These are phyloP conservation scores for Gossypium davidsonii DNA, from an alignment of 441 rosid species.

Conservation along the genomic window DNA sequence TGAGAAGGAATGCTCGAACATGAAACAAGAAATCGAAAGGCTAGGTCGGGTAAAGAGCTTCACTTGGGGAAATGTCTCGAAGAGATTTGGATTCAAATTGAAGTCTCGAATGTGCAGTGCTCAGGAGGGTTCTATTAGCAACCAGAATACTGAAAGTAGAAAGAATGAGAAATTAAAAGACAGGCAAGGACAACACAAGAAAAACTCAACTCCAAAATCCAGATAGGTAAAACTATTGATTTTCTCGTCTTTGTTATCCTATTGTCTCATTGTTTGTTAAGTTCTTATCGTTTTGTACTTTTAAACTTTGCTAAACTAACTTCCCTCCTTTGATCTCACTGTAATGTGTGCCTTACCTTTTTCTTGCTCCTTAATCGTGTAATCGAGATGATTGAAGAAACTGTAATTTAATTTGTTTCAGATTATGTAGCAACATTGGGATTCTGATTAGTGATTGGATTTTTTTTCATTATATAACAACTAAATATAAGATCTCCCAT, in stretches of 20 bases:
- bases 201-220: slow-evolving; percentile 38
- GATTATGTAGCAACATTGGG: too few relatives aligned
- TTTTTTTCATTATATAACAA: too few relatives aligned
- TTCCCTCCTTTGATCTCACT: slow-evolving; percentile 13
- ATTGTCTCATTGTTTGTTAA: not conserved
- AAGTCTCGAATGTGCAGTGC: slow-evolving; percentile 99
- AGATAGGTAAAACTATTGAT: slow-evolving; percentile 28
- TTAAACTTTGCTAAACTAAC: slow-evolving; percentile 10
- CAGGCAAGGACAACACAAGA: slow-evolving; percentile 57
- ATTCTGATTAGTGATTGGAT: too few relatives aligned
- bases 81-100: slow-evolving; percentile 73
- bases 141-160: slow-evolving; percentile 43
- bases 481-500: too few relatives aligned
- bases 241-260: not conserved
- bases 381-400: not conserved
- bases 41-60: slow-evolving; percentile 53
- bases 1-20: slow-evolving; percentile 81
- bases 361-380: too few relatives aligned
- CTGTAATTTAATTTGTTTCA: not conserved
- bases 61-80: slow-evolving; percentile 68
- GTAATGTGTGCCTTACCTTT: slow-evolving; percentile 12
- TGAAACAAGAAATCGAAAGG: slow-evolving; percentile 93
- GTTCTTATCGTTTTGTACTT: not conserved
- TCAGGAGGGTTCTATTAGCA: slow-evolving; percentile 72
- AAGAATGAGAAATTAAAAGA: slow-evolving; percentile 60